Evolutionary conservation across 768 basidiomycete genomes (phyloP).

Genomic region (Asterophora parasitica): DNA sequence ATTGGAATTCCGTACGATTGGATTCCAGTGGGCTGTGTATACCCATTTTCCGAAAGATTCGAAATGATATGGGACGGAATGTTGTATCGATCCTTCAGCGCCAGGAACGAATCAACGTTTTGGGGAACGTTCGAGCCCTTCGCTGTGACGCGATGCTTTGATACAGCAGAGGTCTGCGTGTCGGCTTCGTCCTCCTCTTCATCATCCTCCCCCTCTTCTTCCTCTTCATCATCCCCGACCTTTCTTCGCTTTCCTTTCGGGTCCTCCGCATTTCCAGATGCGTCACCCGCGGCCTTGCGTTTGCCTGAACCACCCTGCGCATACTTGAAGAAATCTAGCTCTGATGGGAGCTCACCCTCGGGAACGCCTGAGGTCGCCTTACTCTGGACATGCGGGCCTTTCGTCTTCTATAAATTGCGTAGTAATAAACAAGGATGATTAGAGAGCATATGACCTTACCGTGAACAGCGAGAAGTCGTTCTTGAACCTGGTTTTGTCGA

Average conservation of each 20-base stretch:
- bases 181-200: conserved; percentile 12
- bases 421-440: conserved; percentile 4
- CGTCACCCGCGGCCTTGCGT: conserved; percentile 34
- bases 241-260: conserved; percentile 31
- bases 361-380: conserved; percentile 20
- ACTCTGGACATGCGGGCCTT: conserved; percentile 3
- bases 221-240: conserved; percentile 23
- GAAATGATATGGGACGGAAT: conserved; percentile 55
- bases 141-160: conserved; percentile 61
- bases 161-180: conserved; percentile 21
- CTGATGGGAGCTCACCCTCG: conserved; percentile 55
- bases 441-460: conserved; percentile 31
- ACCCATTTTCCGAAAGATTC: conserved; percentile 60
- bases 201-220: conserved; percentile 19
- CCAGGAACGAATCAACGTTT: conserved; percentile 53
- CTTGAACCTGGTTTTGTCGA: conserved; percentile 73
- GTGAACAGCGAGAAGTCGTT: conserved; percentile 68
- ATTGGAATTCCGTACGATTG: conserved; percentile 80
- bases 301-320: conserved; percentile 53
- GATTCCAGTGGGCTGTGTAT: conserved; percentile 70
- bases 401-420: conserved; percentile 16
- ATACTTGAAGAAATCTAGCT: conserved; percentile 92
- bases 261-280: conserved; percentile 13
- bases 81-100: conserved; percentile 51
- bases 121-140: conserved; percentile 72